Evolutionary conservation across 495 filamentous ascomycete species (phyloP), one percentile per base, ranked within the genome.

Genomic region (Aspergillus sparsus): DNA sequence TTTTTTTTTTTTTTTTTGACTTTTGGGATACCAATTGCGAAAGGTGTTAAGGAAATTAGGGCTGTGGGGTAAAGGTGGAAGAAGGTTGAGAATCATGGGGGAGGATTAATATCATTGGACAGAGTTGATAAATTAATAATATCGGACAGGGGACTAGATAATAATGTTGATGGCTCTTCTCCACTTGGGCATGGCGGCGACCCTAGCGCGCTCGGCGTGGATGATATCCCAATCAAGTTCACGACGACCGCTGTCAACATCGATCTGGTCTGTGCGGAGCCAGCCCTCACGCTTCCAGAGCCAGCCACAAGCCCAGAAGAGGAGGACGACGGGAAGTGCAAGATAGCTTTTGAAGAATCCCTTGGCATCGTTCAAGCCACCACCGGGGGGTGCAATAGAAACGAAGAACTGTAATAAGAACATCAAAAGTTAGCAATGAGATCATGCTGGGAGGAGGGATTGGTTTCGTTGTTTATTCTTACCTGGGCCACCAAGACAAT

Each of bases 261-360:
- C 86, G 55, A 89, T 87, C 62, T 88, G 69, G 45, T 70, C 50
- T 27, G 72, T 76, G 27, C 71, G 68, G 36, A 84, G 71, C 82
- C 82, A 87, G 31, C 79, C 81, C 36, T 72, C 70, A 57, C 83
- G 78, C 75, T 87, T 88, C 86, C 85, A 88, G 39, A 75, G 15
- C 64, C 76, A 87, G 31, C 83, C 85, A 53, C 66, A 63, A 59
- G 68, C 55, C 77, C 77, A 84, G 21, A 76, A 16, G 62, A 74
- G 79, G 11, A 80, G 68, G 16, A 51, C 54, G 12, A 89, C 73
- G 56, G 87, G 80, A 41, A 89, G 70, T 2, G 86, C 85, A 8
- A 89, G 85, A 65, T 87, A 89, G 34, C 68, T 64, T 61, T 83
- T 63, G 75, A 90, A 90, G 79, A 88, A 89, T 15, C 54, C 68